These are phyloP conservation scores for Russula brevipes DNA, from an alignment of 768 basidiomycete genomes.

Conservation along the genomic window DNA sequence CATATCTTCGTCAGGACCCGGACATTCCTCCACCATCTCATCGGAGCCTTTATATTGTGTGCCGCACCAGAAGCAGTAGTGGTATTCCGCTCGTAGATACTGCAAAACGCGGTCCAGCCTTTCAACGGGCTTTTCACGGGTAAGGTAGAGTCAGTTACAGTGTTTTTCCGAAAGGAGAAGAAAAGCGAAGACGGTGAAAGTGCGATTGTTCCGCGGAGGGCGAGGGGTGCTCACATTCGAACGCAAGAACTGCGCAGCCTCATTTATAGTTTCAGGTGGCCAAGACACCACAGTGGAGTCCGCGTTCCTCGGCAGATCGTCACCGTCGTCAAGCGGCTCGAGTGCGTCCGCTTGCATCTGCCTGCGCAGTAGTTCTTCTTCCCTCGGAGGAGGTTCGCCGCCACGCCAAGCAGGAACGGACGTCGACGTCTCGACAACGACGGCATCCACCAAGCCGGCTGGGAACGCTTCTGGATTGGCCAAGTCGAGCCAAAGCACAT, in stretches of 20 bases:
- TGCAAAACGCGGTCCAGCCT: conserved; percentile 60
- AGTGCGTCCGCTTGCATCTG: conserved; percentile 77
- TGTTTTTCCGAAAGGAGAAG: neutral
- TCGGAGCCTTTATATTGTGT: conserved; percentile 58
- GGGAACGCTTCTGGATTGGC: conserved; percentile 62
- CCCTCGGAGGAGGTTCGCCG: conserved; percentile 23
- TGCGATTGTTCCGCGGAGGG: neutral
- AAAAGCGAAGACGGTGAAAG: conserved; percentile 30
- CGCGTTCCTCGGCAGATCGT: conserved; percentile 30
- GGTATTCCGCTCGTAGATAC: conserved; percentile 66
- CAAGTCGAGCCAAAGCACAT: conserved; percentile 75
- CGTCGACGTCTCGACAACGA: conserved; percentile 43
- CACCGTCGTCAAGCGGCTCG: conserved; percentile 43
- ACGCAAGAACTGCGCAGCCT: conserved; percentile 63
- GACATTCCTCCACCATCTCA: conserved; percentile 62
- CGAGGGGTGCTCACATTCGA: conserved; percentile 39
- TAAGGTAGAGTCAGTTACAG: neutral
- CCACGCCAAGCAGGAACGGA: conserved; percentile 25
- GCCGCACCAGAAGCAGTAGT: conserved; percentile 90
- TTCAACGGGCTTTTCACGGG: conserved; percentile 53
- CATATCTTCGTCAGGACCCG: conserved; percentile 69
- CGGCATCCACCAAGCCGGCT: conserved; percentile 52
- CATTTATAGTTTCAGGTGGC: conserved; percentile 54
- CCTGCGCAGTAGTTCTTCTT: conserved; percentile 51
- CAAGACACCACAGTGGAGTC: conserved; percentile 34